phyloP scores from a whole-genome alignment of 129 eudicot species.

The Heracleum sosnowskyi region DNA sequence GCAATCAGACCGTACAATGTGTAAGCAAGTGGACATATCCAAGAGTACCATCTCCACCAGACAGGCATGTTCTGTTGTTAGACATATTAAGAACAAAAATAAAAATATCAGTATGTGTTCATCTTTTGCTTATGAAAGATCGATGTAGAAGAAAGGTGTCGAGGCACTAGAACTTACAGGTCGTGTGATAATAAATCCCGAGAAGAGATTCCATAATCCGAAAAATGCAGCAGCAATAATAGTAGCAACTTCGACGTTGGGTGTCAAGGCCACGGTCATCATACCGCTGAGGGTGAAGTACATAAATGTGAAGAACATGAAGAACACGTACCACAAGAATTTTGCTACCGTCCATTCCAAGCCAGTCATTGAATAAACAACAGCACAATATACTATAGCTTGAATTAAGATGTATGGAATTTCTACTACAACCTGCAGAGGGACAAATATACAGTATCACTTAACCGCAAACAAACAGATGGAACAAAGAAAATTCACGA shows the following conservation, averaged over 20 bases:
- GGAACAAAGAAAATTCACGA: not conserved
- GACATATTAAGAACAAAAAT: not conserved
- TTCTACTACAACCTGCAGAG: slow-evolving; percentile 3
- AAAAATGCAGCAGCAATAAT: slow-evolving; percentile 1
- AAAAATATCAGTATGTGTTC: not conserved
- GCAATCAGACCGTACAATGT: slow-evolving; percentile 9
- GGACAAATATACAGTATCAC: not conserved
- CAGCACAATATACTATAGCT: not conserved
- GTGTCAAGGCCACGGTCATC: slow-evolving; percentile 3
- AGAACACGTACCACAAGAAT: slow-evolving; percentile 6
- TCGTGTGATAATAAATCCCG: not conserved
- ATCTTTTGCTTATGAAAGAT: not conserved
- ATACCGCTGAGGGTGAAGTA: slow-evolving; percentile 5
- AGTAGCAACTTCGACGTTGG: not conserved
- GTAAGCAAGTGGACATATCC: slow-evolving; percentile 3
- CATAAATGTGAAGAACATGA: slow-evolving; percentile 7
- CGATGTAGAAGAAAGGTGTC: not conserved
- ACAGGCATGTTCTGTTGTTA: slow-evolving; percentile 5
- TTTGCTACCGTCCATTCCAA: not conserved
- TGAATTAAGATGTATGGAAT: not conserved
- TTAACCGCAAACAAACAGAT: not conserved
- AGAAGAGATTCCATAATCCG: slow-evolving; percentile 1
- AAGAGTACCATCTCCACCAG: slow-evolving; percentile 6
- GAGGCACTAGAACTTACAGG: not conserved
- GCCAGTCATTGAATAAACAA: slow-evolving; percentile 1